phyloP scores from a whole-genome alignment of 140 eudicot species.

The Anethum foeniculum region DNA sequence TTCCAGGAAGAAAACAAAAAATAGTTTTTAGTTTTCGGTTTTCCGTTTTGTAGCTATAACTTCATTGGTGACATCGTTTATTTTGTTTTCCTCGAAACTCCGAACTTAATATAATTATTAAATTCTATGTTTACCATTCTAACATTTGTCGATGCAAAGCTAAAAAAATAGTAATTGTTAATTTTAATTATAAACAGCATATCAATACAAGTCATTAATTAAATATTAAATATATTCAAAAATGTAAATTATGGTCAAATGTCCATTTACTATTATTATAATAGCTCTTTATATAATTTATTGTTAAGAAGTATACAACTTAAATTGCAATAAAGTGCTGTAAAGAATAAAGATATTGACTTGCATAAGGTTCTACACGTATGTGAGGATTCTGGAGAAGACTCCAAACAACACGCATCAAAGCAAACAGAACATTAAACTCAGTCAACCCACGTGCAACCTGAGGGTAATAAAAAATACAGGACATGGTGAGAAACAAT shows the following conservation, averaged over 20 bases:
- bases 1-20: background rate
- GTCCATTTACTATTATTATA: background rate
- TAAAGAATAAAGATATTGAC: background rate
- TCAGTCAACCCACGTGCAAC: slow-evolving; percentile 60
- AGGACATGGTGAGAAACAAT: background rate
- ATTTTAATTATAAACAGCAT: background rate
- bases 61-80: background rate
- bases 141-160: background rate
- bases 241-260: background rate
- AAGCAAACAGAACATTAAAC: slow-evolving; percentile 49
- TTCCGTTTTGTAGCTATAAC: background rate
- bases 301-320: background rate
- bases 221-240: background rate
- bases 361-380: slow-evolving; percentile 62
- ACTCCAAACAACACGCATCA: slow-evolving; percentile 68
- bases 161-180: background rate
- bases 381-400: slow-evolving; percentile 68
- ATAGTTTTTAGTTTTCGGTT: background rate
- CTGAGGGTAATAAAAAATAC: slow-evolving; percentile 19
- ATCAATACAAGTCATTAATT: background rate
- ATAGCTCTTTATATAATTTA: background rate
- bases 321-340: background rate
- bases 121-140: background rate
- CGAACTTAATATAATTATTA: background rate
- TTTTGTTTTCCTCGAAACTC: background rate